phyloP scores from a whole-genome alignment of 2,329 filamentous ascomycete species.

The Pseudocercospora cruenta region DNA sequence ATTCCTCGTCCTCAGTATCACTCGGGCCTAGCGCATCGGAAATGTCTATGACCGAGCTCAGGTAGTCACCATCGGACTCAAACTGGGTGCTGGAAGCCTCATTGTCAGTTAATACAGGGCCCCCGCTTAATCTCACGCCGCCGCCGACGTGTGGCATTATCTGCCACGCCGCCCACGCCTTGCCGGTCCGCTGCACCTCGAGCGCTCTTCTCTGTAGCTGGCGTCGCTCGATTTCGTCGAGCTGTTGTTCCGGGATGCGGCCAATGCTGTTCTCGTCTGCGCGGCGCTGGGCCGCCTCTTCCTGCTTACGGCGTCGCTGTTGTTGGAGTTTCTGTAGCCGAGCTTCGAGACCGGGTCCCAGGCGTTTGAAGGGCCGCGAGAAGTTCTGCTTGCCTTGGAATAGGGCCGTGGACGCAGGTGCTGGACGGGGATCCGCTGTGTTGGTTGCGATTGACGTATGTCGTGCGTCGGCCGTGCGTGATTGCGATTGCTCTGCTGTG shows the following conservation, averaged over 20 bases:
- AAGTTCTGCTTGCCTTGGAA: slow-evolving; percentile 7
- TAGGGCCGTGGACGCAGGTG: neutral
- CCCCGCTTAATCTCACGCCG: slow-evolving; percentile 37
- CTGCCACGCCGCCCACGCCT: slow-evolving; percentile 69
- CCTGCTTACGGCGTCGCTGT: slow-evolving; percentile 42
- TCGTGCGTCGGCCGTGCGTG: neutral
- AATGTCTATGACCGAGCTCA: slow-evolving; percentile 51
- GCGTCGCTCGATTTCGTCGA: slow-evolving; percentile 69
- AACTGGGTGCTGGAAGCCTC: slow-evolving; percentile 27
- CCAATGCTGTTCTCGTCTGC: slow-evolving; percentile 57
- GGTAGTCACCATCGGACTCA: slow-evolving; percentile 10
- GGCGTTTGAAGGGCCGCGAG: slow-evolving; percentile 36
- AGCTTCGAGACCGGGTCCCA: slow-evolving; percentile 48
- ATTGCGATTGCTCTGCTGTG: neutral
- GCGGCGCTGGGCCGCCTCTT: slow-evolving; percentile 19
- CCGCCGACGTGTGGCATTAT: slow-evolving; percentile 44
- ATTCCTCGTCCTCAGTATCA: slow-evolving; percentile 54
- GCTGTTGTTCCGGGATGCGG: slow-evolving; percentile 70
- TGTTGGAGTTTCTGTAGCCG: slow-evolving; percentile 49
- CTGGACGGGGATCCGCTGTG: slow-evolving; percentile 1
- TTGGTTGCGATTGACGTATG: neutral
- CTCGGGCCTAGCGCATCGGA: slow-evolving; percentile 59
- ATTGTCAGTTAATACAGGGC: slow-evolving; percentile 43
- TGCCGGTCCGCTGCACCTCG: slow-evolving; percentile 59
- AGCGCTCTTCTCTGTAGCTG: slow-evolving; percentile 51